A percentile compares a stretch with the other conserved stretches of the same genome.
These are phyloP conservation scores for Drosera spatulata DNA, from an alignment of 179 eudicot genomes.

Conservation along the genomic window DNA sequence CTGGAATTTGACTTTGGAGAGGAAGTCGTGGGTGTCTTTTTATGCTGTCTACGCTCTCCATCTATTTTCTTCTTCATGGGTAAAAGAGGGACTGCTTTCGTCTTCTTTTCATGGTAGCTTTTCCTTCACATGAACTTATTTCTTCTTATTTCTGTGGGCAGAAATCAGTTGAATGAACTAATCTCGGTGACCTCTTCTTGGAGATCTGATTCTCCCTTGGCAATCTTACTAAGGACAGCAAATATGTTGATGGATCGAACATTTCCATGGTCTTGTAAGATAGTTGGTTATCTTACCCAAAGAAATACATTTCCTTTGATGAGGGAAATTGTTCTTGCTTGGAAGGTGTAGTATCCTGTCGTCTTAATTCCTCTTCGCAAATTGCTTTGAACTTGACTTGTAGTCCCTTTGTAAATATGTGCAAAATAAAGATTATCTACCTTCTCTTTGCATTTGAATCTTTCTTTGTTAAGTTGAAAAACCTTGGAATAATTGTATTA, in stretches of 20 bases:
- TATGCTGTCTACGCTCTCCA: too few species aligned
- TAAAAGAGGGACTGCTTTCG: too few species aligned
- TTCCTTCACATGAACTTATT: too few species aligned
- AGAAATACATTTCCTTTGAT: constrained; percentile 39
- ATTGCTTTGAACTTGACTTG: background rate
- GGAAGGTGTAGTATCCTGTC: constrained; percentile 19
- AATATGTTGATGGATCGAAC: constrained; percentile 51
- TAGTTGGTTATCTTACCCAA: constrained; percentile 47
- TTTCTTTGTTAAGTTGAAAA: too few species aligned
- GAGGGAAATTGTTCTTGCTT: constrained; percentile 52
- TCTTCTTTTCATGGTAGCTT: too few species aligned
- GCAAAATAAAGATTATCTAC: too few species aligned
- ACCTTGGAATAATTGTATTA: too few species aligned
- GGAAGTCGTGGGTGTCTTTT: too few species aligned
- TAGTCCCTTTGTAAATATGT: background rate
- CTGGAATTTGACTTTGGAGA: too few species aligned
- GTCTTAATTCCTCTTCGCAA: background rate
- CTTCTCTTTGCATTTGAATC: too few species aligned
- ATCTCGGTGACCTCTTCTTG: constrained; percentile 24
- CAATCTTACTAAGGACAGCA: constrained; percentile 51
- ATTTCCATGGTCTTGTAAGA: constrained; percentile 90
- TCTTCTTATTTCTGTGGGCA: constrained; percentile 13
- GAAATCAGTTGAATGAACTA: constrained; percentile 52
- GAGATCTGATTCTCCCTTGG: constrained; percentile 27
- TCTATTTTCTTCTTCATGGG: too few species aligned